A percentile compares a stretch with the other conserved stretches of the same genome.
Evolutionary conservation across 169 alveolate species (phyloP).

Genomic region (Plasmodium cynomolgi): DNA sequence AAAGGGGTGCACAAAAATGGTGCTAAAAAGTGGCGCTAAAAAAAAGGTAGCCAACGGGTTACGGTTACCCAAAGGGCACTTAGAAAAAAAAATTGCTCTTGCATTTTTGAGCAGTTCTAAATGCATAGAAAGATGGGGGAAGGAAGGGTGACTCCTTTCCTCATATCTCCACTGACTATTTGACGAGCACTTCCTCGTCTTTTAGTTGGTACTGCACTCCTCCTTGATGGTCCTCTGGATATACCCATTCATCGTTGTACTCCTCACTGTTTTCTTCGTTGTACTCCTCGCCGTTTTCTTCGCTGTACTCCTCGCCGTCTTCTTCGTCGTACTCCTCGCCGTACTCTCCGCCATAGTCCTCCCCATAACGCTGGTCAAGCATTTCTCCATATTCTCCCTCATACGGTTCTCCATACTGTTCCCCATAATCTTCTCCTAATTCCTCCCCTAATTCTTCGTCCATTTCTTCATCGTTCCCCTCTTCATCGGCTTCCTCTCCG

Average conservation of each 20-base stretch:
- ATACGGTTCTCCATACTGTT: background rate
- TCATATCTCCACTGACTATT: background rate
- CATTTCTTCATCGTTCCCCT: background rate
- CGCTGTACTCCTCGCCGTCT: background rate
- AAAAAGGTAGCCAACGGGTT: background rate
- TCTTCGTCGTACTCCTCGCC: background rate
- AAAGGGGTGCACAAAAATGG: background rate
- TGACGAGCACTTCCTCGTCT: background rate
- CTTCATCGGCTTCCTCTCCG: background rate
- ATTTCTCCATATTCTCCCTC: background rate
- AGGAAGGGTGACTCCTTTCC: background rate
- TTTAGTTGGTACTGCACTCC: background rate
- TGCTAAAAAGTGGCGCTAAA: background rate
- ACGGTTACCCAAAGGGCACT: background rate
- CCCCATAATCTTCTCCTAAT: background rate
- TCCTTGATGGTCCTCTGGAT: background rate
- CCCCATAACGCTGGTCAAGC: background rate
- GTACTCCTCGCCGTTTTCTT: background rate
- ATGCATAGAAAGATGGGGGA: background rate
- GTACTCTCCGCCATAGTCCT: background rate
- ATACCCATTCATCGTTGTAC: background rate
- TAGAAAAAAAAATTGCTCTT: background rate
- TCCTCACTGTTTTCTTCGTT: background rate
- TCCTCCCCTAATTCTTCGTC: background rate
- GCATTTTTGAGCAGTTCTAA: background rate